These are phyloP conservation scores for Aspergillus bridgeri DNA, from an alignment of 495 filamentous ascomycete species.

Conservation along the genomic window DNA sequence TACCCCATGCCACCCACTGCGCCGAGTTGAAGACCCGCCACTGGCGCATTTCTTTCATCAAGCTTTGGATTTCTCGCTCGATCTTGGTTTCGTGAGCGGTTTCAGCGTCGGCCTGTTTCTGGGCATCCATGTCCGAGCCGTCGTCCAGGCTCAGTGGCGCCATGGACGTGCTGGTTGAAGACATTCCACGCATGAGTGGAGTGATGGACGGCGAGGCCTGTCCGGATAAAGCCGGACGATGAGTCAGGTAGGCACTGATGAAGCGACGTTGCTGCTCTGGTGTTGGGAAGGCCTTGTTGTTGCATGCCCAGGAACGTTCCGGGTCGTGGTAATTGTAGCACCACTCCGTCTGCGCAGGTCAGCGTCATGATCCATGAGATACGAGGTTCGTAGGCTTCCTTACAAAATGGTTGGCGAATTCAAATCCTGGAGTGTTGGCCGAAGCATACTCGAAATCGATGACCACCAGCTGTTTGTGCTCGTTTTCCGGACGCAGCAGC, in stretches of 20 bases:
- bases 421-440: conserved; percentile 79
- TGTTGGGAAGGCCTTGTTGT: conserved; percentile 69
- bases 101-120: conserved; percentile 50
- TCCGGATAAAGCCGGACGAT: conserved; percentile 58
- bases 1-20: conserved; percentile 94
- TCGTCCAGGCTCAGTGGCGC: conserved; percentile 37
- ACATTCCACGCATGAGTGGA: conserved; percentile 33
- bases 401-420: conserved; percentile 98
- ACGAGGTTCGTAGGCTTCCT: conserved; percentile 25
- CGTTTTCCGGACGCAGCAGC: conserved; percentile 79
- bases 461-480: conserved; percentile 91
- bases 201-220: conserved; percentile 55
- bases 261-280: conserved; percentile 79
- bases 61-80: conserved; percentile 60
- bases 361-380: background rate
- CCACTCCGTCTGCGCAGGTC: conserved; percentile 68
- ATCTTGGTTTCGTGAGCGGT: conserved; percentile 52
- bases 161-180: conserved; percentile 28
- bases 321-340: conserved; percentile 93
- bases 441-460: conserved; percentile 99
- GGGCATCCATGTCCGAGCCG: conserved; percentile 18
- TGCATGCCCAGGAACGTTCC: conserved; percentile 58
- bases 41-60: conserved; percentile 72
- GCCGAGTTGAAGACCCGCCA: conserved; percentile 87
- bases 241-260: conserved; percentile 80